phyloP scores from a whole-genome alignment of 495 filamentous ascomycete species.

The Peziza echinospora region DNA sequence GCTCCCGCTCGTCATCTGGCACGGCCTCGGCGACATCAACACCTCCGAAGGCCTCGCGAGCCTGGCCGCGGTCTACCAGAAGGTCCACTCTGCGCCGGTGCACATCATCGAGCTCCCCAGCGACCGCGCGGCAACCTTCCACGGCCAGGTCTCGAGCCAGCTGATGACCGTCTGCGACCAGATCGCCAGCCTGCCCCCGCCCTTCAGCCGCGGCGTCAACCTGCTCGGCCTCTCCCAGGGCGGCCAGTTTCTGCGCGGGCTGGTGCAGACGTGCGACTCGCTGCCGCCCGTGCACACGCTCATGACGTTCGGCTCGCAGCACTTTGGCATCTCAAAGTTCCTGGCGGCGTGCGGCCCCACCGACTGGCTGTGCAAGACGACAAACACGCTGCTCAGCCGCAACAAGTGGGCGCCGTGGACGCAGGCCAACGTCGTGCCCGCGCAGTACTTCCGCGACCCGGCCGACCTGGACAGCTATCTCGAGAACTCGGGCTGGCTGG shows the following conservation, averaged over 20 bases:
- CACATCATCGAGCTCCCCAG: slow-evolving; percentile 56
- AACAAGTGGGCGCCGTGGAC: slow-evolving; percentile 49
- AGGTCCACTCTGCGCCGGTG: slow-evolving; percentile 56
- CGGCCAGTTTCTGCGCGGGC: slow-evolving; percentile 86
- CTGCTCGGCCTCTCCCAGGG: slow-evolving; percentile 90
- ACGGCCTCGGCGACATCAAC: slow-evolving; percentile 60
- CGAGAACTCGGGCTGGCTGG: slow-evolving; percentile 73
- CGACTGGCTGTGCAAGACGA: slow-evolving; percentile 65
- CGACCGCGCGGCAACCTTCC: slow-evolving; percentile 69
- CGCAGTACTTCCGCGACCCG: slow-evolving; percentile 82
- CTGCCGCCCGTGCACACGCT: slow-evolving; percentile 53
- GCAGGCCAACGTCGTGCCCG: slow-evolving; percentile 63
- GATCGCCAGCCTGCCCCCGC: slow-evolving; percentile 52
- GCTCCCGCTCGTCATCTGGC: slow-evolving; percentile 82
- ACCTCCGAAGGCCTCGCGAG: slow-evolving; percentile 46
- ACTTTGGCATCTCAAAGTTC: slow-evolving; percentile 82
- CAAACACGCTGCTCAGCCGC: slow-evolving; percentile 33
- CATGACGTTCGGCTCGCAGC: slow-evolving; percentile 80
- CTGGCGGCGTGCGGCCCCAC: slow-evolving; percentile 33
- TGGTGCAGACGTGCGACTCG: slow-evolving; percentile 70
- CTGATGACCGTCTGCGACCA: slow-evolving; percentile 58
- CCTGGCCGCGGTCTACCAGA: slow-evolving; percentile 33
- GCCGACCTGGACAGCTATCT: slow-evolving; percentile 51
- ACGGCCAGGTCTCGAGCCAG: slow-evolving; percentile 74
- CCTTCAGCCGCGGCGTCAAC: slow-evolving; percentile 62